phyloP scores from a whole-genome alignment of 2,329 filamentous ascomycete genomes.

The Dryadomyces sulphureus region DNA sequence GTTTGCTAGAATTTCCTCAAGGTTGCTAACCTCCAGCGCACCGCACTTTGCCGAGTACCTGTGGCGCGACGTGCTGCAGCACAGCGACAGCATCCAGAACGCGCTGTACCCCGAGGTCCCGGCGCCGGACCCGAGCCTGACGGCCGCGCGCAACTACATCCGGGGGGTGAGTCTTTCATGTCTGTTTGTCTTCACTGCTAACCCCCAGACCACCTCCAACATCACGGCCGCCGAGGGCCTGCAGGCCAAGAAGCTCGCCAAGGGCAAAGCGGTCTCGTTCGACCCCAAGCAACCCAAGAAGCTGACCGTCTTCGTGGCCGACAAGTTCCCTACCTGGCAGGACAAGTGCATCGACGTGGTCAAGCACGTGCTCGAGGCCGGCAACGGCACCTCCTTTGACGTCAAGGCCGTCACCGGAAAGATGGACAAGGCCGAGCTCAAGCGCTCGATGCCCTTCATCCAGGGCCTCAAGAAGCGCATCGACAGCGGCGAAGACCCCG shows the following conservation, averaged over 20 bases:
- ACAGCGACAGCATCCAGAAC: constrained; percentile 45
- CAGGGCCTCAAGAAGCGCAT: constrained; percentile 76
- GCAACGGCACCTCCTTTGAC: constrained; percentile 27
- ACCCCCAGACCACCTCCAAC: constrained; percentile 8
- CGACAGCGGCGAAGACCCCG: constrained; percentile 49
- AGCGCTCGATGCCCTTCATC: constrained; percentile 97
- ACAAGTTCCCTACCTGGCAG: constrained; percentile 79
- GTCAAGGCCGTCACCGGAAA: constrained; percentile 69
- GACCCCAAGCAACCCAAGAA: constrained; percentile 88
- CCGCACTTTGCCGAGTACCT: constrained; percentile 93
- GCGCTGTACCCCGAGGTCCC: constrained; percentile 61
- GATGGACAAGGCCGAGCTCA: constrained; percentile 78
- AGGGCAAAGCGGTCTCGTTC: constrained; percentile 75
- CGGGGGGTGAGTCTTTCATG: too few relatives aligned
- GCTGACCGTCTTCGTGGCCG: constrained; percentile 71
- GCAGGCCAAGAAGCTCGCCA: constrained; percentile 43
- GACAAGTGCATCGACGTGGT: constrained; percentile 76
- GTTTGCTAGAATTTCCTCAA: too few relatives aligned
- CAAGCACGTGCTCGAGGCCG: constrained; percentile 28
- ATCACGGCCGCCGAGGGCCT: constrained; percentile 13
- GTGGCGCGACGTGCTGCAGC: constrained; percentile 76
- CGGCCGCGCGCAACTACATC: constrained; percentile 72
- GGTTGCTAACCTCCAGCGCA: constrained; percentile 25
- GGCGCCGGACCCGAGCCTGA: constrained; percentile 49
- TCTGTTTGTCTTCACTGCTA: constrained; percentile 2